These are phyloP conservation scores for Maudiozyma pseudohumilis DNA, from an alignment of 805 yeast species.

Conservation along the genomic window DNA sequence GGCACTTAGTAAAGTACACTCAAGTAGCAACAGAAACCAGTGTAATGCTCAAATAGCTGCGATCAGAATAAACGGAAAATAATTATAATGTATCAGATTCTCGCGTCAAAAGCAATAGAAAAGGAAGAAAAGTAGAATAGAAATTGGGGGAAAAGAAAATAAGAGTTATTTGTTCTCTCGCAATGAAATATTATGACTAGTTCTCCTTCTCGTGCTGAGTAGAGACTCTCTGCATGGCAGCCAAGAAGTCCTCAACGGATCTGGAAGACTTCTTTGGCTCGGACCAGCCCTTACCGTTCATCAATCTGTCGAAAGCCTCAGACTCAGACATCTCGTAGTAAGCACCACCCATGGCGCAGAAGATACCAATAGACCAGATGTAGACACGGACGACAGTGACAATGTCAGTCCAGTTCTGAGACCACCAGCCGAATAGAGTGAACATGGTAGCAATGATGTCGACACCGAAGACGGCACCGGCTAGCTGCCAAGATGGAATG, in stretches of 20 bases:
- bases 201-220: slow-evolving; percentile 79
- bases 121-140: slow-evolving; percentile 1
- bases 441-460: slow-evolving; percentile 89
- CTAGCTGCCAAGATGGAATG: slow-evolving; percentile 88
- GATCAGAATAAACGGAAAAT: background rate
- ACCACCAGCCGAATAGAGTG: slow-evolving; percentile 95
- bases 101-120: slow-evolving; percentile 4
- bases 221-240: slow-evolving; percentile 81
- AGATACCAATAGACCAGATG: slow-evolving; percentile 94
- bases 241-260: slow-evolving; percentile 74
- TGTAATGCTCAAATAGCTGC: background rate
- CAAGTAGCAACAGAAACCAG: too few species aligned
- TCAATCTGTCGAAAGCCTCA: slow-evolving; percentile 67
- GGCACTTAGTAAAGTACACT: too few species aligned
- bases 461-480: slow-evolving; percentile 87
- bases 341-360: slow-evolving; percentile 94
- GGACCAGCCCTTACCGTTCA: slow-evolving; percentile 60
- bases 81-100: slow-evolving; percentile 10
- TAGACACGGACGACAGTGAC: slow-evolving; percentile 91
- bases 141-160: too few species aligned
- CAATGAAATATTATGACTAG: slow-evolving; percentile 27
- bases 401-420: slow-evolving; percentile 93
- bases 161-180: slow-evolving; percentile 4
- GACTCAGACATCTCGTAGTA: slow-evolving; percentile 87
- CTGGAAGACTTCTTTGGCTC: slow-evolving; percentile 45